Conservation (phyloP, 75 land plant genomes). For the Selaginella tamariscina region DNA sequence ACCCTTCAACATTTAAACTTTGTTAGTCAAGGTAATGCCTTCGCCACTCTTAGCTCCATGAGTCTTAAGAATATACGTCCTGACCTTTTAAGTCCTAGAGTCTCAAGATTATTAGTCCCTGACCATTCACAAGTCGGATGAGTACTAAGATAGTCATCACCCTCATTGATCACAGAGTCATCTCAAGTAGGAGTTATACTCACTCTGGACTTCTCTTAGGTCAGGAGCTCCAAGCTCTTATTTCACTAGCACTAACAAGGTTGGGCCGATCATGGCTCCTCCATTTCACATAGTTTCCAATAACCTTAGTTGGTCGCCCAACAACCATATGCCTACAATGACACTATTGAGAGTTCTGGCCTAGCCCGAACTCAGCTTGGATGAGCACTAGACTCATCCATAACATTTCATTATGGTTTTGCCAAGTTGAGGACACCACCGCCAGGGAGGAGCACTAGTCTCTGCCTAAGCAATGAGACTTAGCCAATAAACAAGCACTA, state of each 20-base stretch:
- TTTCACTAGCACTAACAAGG: not conserved
- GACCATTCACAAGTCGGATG: no score
- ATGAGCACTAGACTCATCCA: not conserved
- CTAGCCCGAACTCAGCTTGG: not conserved
- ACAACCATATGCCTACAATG: not conserved
- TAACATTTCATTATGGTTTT: not conserved
- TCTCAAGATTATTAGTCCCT: no score
- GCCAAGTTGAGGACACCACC: not conserved
- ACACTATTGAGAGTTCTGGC: not conserved
- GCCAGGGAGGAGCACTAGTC: not conserved
- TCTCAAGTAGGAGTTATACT: not conserved
- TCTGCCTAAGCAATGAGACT: not conserved
- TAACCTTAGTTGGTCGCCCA: not conserved
- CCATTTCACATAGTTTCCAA: no score
- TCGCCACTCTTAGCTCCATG: not conserved
- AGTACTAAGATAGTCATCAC: not conserved
- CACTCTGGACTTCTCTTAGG: not conserved
- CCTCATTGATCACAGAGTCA: not conserved
- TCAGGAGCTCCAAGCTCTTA: not conserved
- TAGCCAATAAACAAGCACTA: not conserved
- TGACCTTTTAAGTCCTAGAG: no score
- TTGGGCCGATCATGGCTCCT: not conserved
- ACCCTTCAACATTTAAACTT: not conserved
- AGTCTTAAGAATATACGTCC: not conserved
- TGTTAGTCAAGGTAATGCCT: not conserved